These are phyloP conservation scores for Trichoderma asperellum DNA, from an alignment of 2,329 filamentous ascomycete genomes.

Conservation along the genomic window DNA sequence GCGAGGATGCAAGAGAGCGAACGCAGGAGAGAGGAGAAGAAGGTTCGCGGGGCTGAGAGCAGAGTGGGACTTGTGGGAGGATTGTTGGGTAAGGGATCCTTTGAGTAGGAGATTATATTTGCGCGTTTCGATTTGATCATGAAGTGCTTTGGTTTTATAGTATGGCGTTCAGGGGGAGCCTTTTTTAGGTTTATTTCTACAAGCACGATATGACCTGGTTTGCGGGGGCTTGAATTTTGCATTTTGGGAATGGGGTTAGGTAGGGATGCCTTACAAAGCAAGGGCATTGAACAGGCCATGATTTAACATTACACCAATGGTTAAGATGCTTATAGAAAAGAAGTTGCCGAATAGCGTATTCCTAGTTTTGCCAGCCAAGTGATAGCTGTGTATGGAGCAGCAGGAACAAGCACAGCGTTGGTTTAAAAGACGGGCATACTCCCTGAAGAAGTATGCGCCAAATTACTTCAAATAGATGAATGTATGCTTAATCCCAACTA, in stretches of 20 bases:
- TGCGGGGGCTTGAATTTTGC: slow-evolving; percentile 3
- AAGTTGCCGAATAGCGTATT: not conserved
- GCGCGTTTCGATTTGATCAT: not conserved
- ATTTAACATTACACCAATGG: not conserved
- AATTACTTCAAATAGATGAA: not conserved
- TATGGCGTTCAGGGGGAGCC: not conserved
- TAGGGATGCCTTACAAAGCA: not conserved
- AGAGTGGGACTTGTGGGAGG: slow-evolving; percentile 61
- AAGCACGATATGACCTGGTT: not conserved
- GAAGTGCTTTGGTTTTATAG: not conserved
- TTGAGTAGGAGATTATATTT: slow-evolving; percentile 37
- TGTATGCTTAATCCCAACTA: not conserved
- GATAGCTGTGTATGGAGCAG: not conserved
- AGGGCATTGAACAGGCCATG: not conserved
- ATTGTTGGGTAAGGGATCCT: slow-evolving; percentile 58
- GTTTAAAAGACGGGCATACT: not conserved
- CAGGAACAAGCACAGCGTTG: not conserved
- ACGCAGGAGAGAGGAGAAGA: slow-evolving; percentile 60
- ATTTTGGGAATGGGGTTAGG: not conserved
- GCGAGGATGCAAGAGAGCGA: slow-evolving; percentile 61
- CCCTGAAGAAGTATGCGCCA: not conserved
- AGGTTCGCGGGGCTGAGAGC: slow-evolving; percentile 60
- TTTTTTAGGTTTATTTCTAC: not conserved
- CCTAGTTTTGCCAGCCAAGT: not conserved
- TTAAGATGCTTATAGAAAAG: not conserved